Conservation (phyloP, 2,329 filamentous ascomycete genomes). For the Penicillium sp. region DNA sequence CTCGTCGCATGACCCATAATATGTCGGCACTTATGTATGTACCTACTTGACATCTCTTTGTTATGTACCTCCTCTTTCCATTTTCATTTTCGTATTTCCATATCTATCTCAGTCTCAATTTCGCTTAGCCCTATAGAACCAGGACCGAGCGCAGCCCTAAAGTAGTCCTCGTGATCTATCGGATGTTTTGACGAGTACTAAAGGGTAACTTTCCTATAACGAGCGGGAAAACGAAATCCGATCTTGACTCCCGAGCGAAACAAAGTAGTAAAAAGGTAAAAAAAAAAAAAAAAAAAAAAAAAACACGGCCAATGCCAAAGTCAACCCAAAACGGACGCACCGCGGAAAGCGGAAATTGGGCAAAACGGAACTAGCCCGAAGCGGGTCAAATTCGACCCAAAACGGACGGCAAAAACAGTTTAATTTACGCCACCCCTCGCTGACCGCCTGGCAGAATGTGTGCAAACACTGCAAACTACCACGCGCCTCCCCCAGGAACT, state of each 20-base stretch:
- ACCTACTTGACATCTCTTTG: no score
- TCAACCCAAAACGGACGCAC: neutral
- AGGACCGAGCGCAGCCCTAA: neutral
- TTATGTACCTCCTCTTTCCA: no score
- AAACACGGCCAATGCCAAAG: neutral
- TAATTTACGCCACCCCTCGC: neutral
- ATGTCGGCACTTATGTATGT: no score
- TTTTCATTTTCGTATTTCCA: no score
- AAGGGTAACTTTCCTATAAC: no score
- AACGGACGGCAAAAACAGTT: neutral
- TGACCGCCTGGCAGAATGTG: neutral
- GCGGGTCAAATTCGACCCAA: neutral
- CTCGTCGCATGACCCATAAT: no score
- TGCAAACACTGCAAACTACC: neutral
- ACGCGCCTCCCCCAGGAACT: no score
- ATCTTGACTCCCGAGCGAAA: neutral
- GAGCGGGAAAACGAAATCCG: neutral
- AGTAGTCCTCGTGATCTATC: no score
- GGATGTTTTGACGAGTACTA: no score
- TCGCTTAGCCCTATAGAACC: neutral
- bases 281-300: neutral
- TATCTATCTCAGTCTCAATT: neutral
- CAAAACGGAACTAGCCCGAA: conserved; percentile 4
- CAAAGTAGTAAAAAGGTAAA: neutral
- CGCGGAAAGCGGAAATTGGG: neutral